phyloP scores from a whole-genome alignment of 2,329 filamentous ascomycete genomes.

The Aspergillus cejpii region DNA sequence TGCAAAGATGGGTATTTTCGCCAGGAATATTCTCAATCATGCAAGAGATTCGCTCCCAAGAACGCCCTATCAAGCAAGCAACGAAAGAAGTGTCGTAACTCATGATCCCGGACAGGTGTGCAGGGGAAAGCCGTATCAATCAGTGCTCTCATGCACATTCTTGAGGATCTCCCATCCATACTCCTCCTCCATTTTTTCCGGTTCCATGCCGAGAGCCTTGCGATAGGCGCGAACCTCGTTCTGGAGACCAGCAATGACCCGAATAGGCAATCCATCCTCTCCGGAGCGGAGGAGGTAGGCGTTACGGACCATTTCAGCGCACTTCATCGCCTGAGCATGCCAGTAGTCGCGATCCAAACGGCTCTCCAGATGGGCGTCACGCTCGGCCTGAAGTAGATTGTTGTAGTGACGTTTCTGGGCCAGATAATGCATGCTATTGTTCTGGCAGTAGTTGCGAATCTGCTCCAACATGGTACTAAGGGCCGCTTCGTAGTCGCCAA shows the following conservation, averaged over 20 bases:
- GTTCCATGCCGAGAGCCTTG: conserved; percentile 44
- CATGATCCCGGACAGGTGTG: conserved; percentile 4
- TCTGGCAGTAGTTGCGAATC: conserved; percentile 46
- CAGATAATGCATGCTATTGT: conserved; percentile 45
- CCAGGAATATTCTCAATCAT: conserved; percentile 13
- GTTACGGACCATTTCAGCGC: conserved; percentile 45
- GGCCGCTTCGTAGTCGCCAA: conserved; percentile 44
- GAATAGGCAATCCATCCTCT: conserved; percentile 42
- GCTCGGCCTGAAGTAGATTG: conserved; percentile 45
- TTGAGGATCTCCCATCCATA: conserved; percentile 46
- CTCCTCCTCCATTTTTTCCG: conserved; percentile 45
- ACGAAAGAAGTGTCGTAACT: conserved; percentile 18
- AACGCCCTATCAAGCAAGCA: conserved; percentile 16
- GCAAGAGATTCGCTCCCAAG: conserved; percentile 16
- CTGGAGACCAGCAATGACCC: conserved; percentile 43
- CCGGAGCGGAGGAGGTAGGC: conserved; percentile 44
- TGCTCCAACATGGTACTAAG: conserved; percentile 46
- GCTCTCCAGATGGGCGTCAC: conserved; percentile 44
- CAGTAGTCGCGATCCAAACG: conserved; percentile 47
- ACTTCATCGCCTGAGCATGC: conserved; percentile 44
- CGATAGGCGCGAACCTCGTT: conserved; percentile 46
- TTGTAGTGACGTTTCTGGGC: conserved; percentile 46
- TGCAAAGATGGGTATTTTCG: conserved; percentile 24
- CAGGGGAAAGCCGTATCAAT: conserved; percentile 17
- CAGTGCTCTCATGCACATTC: conserved; percentile 33